Evolutionary conservation across 1,284 basidiomycete species (phyloP), one percentile per base, ranked within the genome.

Genomic region (Taiwanofungus camphoratus): DNA sequence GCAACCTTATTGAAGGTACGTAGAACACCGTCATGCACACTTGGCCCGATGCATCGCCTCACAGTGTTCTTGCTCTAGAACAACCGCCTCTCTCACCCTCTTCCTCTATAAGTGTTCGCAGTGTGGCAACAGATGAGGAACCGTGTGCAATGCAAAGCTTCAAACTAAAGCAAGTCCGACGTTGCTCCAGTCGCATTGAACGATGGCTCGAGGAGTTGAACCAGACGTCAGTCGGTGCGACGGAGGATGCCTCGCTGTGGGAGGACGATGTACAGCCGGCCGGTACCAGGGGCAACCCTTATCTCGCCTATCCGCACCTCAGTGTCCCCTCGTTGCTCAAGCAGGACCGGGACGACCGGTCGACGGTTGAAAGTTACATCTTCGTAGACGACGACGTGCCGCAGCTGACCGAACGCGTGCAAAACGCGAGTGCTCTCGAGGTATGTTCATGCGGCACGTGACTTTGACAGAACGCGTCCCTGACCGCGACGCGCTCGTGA

Each of bases 141-240:
- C 36, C 49, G 15, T 46, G 42, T 27, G 34, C 51, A 16, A 56
- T 52, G 52, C 49, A 45, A 35, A 48, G 44, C 37, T 41, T 51
- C 13, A 24, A 46, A 18, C 50, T 48, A 9, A 44, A 29, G 19
- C 60, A 58, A 13, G 52, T 66, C 42, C 59, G 59, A 12, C 67
- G 66, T 42, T 75, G 76, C 36, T 76, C 79, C 9, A 82, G 78
- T 58, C 71, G 76, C 57, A 67, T 86, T 44, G 71, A 80, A 52
- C 76, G 73, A 46, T 87, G 84, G 84, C 76, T 87, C 38, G 65
- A 71, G 33, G 80, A 85, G 36, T 78, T 84, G 57, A 77, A 76
- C 48, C 47, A 52, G 35, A 53, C 51, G 20, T 21, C 45, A 3
- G 34, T 44, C n/a, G 26, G 26, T 26, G 30, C 47, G 35, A 34